These are phyloP conservation scores for Aspergillus proliferans DNA, from an alignment of 2,329 filamentous ascomycete species.

Conservation along the genomic window DNA sequence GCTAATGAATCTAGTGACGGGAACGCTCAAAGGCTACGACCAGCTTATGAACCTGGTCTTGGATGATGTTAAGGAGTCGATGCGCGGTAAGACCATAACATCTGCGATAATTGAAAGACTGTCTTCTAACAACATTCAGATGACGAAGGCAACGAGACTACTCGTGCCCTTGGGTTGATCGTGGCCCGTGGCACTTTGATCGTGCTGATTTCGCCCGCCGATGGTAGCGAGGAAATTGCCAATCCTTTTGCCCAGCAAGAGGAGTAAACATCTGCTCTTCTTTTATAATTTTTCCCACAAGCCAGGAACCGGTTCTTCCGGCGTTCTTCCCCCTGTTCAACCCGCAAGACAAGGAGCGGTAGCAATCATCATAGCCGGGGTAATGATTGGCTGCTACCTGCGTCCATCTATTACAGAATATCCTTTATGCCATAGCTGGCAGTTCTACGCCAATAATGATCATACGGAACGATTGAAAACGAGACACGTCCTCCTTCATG, in stretches of 20 bases:
- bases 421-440: not conserved
- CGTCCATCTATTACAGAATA: not conserved
- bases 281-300: not conserved
- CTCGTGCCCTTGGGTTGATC: slow-evolving; percentile 73
- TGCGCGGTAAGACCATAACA: slow-evolving; percentile 61
- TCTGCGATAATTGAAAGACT: not conserved
- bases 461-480: not conserved
- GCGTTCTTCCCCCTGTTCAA: not conserved
- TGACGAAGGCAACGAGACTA: slow-evolving; percentile 82
- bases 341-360: not conserved
- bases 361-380: no score
- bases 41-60: slow-evolving; percentile 97
- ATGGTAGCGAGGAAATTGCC: slow-evolving; percentile 91
- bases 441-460: not conserved
- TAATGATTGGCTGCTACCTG: not conserved
- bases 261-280: slow-evolving; percentile 41
- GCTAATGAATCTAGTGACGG: slow-evolving; percentile 57
- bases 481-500: not conserved
- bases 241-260: slow-evolving; percentile 82
- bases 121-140: slow-evolving; percentile 51
- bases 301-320: not conserved
- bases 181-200: slow-evolving; percentile 89
- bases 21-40: slow-evolving; percentile 89
- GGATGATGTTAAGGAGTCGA: slow-evolving; percentile 84
- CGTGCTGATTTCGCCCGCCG: slow-evolving; percentile 84